Evolutionary conservation across 2,329 filamentous ascomycete species (phyloP), one percentile per base, ranked within the genome.

Genomic region (Fusarium transvaalense): DNA sequence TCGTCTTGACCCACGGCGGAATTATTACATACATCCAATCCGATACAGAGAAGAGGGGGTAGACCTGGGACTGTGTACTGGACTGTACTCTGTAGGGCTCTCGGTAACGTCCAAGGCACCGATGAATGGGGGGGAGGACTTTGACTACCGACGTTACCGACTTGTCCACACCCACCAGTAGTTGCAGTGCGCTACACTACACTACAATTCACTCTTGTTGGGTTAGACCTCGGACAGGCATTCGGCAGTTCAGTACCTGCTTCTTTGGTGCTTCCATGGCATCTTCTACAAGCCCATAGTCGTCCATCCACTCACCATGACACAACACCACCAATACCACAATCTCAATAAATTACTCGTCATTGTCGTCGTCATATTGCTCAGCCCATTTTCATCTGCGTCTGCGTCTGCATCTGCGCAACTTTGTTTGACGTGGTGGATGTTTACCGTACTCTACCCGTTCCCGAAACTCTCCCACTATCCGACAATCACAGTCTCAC

Each of bases 171-270:
- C 38, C 38, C 39, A 17, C 38, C 39, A 17, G 34, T 21, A 21
- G 39, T 42, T n/a, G n/a, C n/a, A n/a, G n/a, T n/a, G n/a, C n/a
- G n/a, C n/a, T n/a, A n/a, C n/a, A n/a, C n/a, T n/a, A 21, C 15
- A 25, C 39, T 42, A 23, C 21, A 23, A 6, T 14, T 2, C 17
- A 15, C 37, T 14, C 19, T 41, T 19, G 13, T 41, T 19, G 13
- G 34, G 12, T 10, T 5, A n/a, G 12, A 6, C 17, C n/a, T 42
- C 39, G 66, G 51, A 52, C 38, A 43, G 29, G 43, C 19, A 50
- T 58, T 67, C 66, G 66, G 66, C 62, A 69, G 62, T 69, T 69
- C 52, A 35, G 48, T 59, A 56, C 61, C 66, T 69, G 53, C 66
- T 68, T 69, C 61, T 66, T 43, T 57, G 17, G 51, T 56, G 65